phyloP scores from a whole-genome alignment of 805 yeast species.

The Yamadazyma insecticola region DNA sequence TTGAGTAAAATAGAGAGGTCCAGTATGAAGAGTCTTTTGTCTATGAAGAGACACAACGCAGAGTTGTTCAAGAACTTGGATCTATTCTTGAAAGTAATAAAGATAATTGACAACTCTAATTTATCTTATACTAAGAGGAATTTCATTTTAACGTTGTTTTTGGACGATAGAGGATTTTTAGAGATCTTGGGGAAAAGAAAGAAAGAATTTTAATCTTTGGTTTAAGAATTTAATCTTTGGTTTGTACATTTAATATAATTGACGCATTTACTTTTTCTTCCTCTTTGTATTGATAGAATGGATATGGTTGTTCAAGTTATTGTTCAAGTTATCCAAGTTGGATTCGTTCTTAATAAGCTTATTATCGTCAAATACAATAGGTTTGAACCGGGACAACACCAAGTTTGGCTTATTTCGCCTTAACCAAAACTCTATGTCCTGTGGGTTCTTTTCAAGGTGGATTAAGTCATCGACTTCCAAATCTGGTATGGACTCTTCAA shows the following conservation, averaged over 20 bases:
- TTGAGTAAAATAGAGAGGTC: constrained; percentile 42
- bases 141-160: constrained; percentile 60
- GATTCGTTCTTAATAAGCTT: constrained; percentile 16
- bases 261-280: constrained; percentile 8
- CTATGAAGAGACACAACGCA: constrained; percentile 47
- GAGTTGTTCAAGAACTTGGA: constrained; percentile 51
- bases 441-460: constrained; percentile 34
- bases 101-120: constrained; percentile 51
- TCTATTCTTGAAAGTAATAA: constrained; percentile 48
- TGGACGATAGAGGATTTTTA: constrained; percentile 33
- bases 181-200: constrained; percentile 9
- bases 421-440: constrained; percentile 34
- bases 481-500: constrained; percentile 36
- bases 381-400: constrained; percentile 30
- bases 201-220: constrained; percentile 1
- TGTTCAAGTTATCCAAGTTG: constrained; percentile 10
- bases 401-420: constrained; percentile 32
- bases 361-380: constrained; percentile 20
- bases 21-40: constrained; percentile 54
- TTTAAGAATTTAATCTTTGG: no score
- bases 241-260: no score
- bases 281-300: constrained; percentile 4
- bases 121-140: constrained; percentile 61
- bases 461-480: constrained; percentile 33
- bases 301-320: constrained; percentile 8